Evolutionary conservation across 768 basidiomycete species (phyloP).

Genomic region (Amanita exitialis): DNA sequence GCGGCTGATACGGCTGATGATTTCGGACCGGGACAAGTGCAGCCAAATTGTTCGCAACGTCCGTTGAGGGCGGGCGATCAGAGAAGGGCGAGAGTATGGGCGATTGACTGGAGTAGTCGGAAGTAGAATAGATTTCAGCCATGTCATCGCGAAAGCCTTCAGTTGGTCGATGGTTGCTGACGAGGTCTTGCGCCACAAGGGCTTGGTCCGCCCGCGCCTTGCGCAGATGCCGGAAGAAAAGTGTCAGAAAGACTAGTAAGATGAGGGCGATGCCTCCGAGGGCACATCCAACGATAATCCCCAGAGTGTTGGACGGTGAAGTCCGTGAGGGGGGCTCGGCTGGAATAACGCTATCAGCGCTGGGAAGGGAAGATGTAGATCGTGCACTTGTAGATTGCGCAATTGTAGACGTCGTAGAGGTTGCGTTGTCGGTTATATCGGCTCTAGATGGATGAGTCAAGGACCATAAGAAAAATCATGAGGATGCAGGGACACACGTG

Average conservation of each 20-base stretch:
- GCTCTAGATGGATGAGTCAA: not conserved
- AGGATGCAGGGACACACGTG: constrained; percentile 19
- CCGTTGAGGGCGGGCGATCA: not conserved
- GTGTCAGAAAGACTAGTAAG: constrained; percentile 1
- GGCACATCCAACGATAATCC: constrained; percentile 14
- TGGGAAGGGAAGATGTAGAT: not conserved
- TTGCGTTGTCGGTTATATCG: not conserved
- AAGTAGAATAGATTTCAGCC: not conserved
- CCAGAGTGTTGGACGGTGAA: not conserved
- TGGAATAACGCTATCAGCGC: no score
- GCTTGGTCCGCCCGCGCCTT: no score
- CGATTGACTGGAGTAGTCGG: not conserved
- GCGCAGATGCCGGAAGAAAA: not conserved
- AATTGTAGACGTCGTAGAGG: not conserved
- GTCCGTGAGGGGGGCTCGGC: not conserved
- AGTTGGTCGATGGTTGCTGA: not conserved
- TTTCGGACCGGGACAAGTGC: not conserved
- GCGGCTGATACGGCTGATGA: no score
- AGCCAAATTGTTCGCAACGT: not conserved
- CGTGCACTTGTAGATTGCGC: not conserved
- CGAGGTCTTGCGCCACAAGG: no score
- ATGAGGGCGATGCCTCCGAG: constrained; percentile 13
- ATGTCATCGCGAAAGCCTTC: not conserved
- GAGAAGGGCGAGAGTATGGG: no score
- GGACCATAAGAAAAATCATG: not conserved